A percentile compares a stretch with the other conserved stretches of the same genome.
These are phyloP conservation scores for Myxozyma udenii DNA, from an alignment of 805 yeast genomes.

Conservation along the genomic window DNA sequence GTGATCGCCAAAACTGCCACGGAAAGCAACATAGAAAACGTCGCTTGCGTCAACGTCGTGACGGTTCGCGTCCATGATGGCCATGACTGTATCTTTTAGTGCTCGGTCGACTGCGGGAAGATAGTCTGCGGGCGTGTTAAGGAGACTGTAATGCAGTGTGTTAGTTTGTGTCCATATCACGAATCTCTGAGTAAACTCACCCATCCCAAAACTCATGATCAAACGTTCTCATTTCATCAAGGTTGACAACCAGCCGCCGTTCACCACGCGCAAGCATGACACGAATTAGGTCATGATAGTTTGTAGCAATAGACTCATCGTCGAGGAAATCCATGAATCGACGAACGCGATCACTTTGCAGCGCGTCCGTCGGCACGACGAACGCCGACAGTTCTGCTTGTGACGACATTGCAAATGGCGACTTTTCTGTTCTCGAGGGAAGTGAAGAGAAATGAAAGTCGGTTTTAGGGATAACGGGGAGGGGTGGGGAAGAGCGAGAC, in stretches of 20 bases:
- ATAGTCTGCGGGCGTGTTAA: constrained; percentile 75
- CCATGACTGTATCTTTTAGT: constrained; percentile 69
- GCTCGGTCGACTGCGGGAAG: constrained; percentile 90
- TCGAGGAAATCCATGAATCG: constrained; percentile 81
- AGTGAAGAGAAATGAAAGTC: neutral
- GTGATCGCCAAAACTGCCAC: constrained; percentile 88
- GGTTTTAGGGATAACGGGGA: neutral
- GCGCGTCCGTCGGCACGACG: constrained; percentile 11
- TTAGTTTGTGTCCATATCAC: neutral
- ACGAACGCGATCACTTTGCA: constrained; percentile 65
- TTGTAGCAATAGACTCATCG: constrained; percentile 51
- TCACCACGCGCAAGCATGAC: constrained; percentile 66
- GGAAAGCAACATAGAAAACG: constrained; percentile 71
- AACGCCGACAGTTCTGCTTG: neutral
- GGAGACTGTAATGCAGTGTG: constrained; percentile 37
- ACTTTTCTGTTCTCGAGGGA: neutral
- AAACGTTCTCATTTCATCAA: constrained; percentile 85
- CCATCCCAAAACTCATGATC: constrained; percentile 78
- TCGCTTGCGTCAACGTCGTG: constrained; percentile 56
- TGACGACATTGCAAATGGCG: neutral
- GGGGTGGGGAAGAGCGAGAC: neutral
- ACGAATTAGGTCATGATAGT: constrained; percentile 67
- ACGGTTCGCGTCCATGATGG: constrained; percentile 61
- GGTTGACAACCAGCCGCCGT: constrained; percentile 65
- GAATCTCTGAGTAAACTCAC: constrained; percentile 9